Evolutionary conservation across 352 stramenopile species (phyloP).

Genomic region (Peronospora belbahrii): DNA sequence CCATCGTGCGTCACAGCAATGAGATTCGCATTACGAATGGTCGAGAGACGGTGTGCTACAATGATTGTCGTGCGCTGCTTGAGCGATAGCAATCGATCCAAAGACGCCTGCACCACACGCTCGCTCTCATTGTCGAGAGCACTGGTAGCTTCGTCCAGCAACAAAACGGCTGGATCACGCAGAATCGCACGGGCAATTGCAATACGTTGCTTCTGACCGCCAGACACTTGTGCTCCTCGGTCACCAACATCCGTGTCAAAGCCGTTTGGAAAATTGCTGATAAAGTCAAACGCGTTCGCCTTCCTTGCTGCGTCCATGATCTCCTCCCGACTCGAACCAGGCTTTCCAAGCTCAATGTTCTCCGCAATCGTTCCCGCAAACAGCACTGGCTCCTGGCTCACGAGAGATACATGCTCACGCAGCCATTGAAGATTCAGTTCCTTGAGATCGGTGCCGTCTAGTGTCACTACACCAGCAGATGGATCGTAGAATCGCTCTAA

Average conservation of each 20-base stretch:
- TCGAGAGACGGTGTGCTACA: conserved; percentile 27
- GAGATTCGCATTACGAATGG: conserved; percentile 29
- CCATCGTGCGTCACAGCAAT: conserved; percentile 30
- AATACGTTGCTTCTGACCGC: conserved; percentile 32
- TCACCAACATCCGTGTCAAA: conserved; percentile 33
- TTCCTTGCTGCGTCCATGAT: conserved; percentile 29
- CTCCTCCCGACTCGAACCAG: conserved; percentile 25
- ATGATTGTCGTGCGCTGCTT: conserved; percentile 35
- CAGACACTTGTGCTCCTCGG: conserved; percentile 28
- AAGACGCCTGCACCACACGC: conserved; percentile 28
- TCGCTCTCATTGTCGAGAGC: conserved; percentile 33
- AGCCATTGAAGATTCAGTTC: conserved; percentile 31
- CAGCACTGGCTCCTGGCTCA: conserved; percentile 31
- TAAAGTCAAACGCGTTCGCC: conserved; percentile 34
- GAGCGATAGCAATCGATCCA: conserved; percentile 24
- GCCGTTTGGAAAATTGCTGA: conserved; percentile 24
- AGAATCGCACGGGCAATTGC: conserved; percentile 30
- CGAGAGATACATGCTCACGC: conserved; percentile 26
- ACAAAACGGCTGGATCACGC: conserved; percentile 23
- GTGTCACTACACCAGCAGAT: conserved; percentile 19
- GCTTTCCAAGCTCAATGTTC: conserved; percentile 32
- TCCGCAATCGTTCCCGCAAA: conserved; percentile 31
- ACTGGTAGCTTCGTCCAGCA: conserved; percentile 29
- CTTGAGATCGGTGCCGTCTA: conserved; percentile 27
- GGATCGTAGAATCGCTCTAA: conserved; percentile 33